phyloP scores from a whole-genome alignment of 2,329 filamentous ascomycete genomes.

The Scedosporium boydii region DNA sequence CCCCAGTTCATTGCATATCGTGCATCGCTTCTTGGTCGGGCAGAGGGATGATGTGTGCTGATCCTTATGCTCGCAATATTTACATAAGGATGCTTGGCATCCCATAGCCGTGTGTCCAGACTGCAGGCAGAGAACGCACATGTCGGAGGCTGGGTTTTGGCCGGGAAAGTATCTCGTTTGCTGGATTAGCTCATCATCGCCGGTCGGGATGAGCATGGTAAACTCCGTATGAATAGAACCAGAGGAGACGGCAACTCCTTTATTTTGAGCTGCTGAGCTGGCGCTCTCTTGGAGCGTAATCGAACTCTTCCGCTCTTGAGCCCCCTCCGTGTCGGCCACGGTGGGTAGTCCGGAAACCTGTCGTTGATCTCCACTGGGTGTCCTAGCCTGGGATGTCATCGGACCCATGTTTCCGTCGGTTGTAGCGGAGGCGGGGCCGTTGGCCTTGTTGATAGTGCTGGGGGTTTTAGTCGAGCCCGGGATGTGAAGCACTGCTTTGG shows the following conservation, averaged over 20 bases:
- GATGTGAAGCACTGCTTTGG: neutral
- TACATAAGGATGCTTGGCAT: slow-evolving; percentile 39
- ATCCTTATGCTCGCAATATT: slow-evolving; percentile 32
- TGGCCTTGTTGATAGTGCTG: neutral
- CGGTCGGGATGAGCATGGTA: slow-evolving; percentile 13
- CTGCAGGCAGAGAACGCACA: slow-evolving; percentile 43
- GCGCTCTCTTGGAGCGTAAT: neutral
- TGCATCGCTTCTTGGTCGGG: slow-evolving; percentile 38
- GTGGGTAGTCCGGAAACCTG: neutral
- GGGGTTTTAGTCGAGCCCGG: neutral
- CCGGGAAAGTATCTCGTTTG: slow-evolving; percentile 43
- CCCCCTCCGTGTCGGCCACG: neutral
- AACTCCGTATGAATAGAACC: neutral
- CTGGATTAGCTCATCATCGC: slow-evolving; percentile 25
- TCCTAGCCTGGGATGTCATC: neutral
- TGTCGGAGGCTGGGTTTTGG: slow-evolving; percentile 27
- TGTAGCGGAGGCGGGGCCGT: no score
- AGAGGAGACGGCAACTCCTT: neutral
- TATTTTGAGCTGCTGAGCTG: neutral
- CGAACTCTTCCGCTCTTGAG: neutral
- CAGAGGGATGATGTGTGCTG: slow-evolving; percentile 37
- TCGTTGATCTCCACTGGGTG: neutral
- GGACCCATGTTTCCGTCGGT: neutral
- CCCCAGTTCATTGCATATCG: slow-evolving; percentile 53
- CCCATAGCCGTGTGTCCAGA: slow-evolving; percentile 32